Conservation (phyloP, 768 basidiomycete species). For the Pleurotus tuoliensis region DNA sequence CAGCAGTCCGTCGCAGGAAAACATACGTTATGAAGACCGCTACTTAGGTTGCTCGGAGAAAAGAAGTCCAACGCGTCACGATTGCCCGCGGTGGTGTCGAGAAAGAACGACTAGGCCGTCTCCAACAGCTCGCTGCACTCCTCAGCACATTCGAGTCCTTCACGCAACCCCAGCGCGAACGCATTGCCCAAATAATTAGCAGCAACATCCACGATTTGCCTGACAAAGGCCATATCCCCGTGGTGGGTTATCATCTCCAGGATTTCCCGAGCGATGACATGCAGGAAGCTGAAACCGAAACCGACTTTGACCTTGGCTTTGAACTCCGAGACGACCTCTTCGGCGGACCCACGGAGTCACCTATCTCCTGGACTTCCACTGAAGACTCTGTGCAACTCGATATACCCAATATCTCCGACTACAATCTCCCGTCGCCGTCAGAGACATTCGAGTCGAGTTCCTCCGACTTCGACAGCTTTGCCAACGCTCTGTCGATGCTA, state of each 20-base stretch:
- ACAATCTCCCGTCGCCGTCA: not conserved
- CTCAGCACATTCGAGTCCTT: slow-evolving; percentile 35
- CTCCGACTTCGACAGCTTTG: slow-evolving; percentile 22
- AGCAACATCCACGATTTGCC: too few relatives aligned
- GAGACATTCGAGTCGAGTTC: slow-evolving; percentile 8
- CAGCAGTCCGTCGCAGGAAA: not conserved
- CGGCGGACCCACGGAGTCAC: too few relatives aligned
- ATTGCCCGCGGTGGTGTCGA: slow-evolving; percentile 56
- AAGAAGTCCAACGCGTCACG: slow-evolving; percentile 43
- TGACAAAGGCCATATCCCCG: not conserved
- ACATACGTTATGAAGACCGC: not conserved
- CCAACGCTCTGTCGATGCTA: slow-evolving; percentile 36
- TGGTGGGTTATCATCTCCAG: not conserved
- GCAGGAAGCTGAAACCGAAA: too few relatives aligned
- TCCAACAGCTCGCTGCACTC: slow-evolving; percentile 38
- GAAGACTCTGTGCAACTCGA: too few relatives aligned
- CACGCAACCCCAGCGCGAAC: slow-evolving; percentile 25
- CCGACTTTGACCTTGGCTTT: too few relatives aligned
- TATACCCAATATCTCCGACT: not conserved
- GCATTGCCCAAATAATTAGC: slow-evolving; percentile 11
- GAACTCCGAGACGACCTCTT: too few relatives aligned
- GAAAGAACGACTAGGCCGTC: slow-evolving; percentile 48
- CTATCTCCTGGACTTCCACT: too few relatives aligned
- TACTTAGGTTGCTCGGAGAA: slow-evolving; percentile 52
- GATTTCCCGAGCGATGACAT: not conserved